phyloP scores from a whole-genome alignment of 306 rosid species.

The Cicer bijugum region DNA sequence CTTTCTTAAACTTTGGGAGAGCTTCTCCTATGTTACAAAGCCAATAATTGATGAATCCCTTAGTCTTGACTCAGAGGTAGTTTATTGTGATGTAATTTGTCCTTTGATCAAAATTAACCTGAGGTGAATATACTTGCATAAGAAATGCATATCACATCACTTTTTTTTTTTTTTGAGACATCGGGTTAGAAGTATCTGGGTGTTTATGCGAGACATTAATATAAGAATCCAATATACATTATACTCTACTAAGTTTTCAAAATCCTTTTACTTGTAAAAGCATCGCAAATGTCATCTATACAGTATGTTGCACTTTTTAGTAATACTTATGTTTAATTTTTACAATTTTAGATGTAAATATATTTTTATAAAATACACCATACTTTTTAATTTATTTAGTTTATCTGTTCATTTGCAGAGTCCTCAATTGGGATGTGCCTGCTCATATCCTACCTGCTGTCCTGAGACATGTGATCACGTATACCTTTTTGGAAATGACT shows the following conservation, averaged over 20 bases:
- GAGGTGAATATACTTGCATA: conserved; percentile 26
- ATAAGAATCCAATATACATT: not conserved
- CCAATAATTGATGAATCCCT: conserved; percentile 74
- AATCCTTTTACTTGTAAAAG: conserved; percentile 32
- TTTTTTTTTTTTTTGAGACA: not conserved
- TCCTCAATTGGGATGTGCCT: conserved; percentile 82
- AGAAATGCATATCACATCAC: conserved; percentile 32
- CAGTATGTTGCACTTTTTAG: conserved; percentile 16
- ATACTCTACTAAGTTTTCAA: not conserved
- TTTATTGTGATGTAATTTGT: conserved; percentile 31
- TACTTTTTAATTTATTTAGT: conserved; percentile 27
- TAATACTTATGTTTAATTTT: not conserved
- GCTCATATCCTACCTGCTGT: conserved; percentile 67
- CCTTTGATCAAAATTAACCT: conserved; percentile 37
- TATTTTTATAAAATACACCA: conserved; percentile 11
- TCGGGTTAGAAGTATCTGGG: conserved; percentile 11
- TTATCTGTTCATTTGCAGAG: conserved; percentile 55
- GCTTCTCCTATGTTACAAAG: conserved; percentile 72
- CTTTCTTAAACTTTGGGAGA: conserved; percentile 72
- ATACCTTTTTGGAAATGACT: conserved; percentile 88
- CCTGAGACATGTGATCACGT: conserved; percentile 94
- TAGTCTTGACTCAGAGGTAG: conserved; percentile 77
- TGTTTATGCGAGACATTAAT: not conserved
- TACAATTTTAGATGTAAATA: conserved; percentile 27
- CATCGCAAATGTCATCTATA: not conserved